Percentiles rank a stretch among this genome's conserved stretches.
Evolutionary conservation across 352 stramenopile genomes (phyloP).

Genomic region (Phytophthora ramorum): DNA sequence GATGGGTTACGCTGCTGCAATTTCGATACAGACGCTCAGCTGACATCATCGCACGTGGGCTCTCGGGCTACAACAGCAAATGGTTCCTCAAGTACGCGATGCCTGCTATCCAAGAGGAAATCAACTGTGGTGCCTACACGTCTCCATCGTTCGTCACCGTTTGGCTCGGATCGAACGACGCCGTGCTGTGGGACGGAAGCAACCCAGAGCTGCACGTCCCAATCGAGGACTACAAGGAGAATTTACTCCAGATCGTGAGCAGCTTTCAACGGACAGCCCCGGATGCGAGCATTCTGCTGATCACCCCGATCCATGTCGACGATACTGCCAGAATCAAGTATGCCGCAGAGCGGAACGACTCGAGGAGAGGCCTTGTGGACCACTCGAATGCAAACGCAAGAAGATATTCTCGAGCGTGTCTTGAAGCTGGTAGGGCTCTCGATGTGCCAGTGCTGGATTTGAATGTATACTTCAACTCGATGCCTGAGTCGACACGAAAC

Average conservation of each 20-base stretch:
- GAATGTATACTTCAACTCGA: constrained; percentile 51
- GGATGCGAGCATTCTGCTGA: constrained; percentile 42
- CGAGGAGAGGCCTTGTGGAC: constrained; percentile 15
- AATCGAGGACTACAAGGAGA: constrained; percentile 21
- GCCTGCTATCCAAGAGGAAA: constrained; percentile 10
- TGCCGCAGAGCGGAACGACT: constrained; percentile 30
- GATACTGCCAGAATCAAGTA: constrained; percentile 17
- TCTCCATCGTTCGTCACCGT: constrained; percentile 19
- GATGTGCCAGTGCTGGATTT: constrained; percentile 48
- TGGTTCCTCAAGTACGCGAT: constrained; percentile 41
- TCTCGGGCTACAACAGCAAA: constrained; percentile 46
- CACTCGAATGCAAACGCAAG: constrained; percentile 19
- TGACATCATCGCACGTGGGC: constrained; percentile 46
- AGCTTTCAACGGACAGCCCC: constrained; percentile 15
- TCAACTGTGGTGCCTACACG: constrained; percentile 1
- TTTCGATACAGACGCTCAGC: constrained; percentile 32
- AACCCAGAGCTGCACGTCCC: constrained; percentile 21
- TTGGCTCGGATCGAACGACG: constrained; percentile 21
- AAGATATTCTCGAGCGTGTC: constrained; percentile 49
- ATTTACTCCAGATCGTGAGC: constrained; percentile 18
- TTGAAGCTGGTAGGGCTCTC: constrained; percentile 29
- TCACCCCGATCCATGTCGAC: constrained; percentile 36
- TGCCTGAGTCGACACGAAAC: constrained; percentile 38
- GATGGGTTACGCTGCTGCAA: constrained; percentile 39
- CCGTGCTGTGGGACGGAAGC: constrained; percentile 15